Conservation (phyloP, 2,329 filamentous ascomycete genomes). For the Nakataea oryzae region DNA sequence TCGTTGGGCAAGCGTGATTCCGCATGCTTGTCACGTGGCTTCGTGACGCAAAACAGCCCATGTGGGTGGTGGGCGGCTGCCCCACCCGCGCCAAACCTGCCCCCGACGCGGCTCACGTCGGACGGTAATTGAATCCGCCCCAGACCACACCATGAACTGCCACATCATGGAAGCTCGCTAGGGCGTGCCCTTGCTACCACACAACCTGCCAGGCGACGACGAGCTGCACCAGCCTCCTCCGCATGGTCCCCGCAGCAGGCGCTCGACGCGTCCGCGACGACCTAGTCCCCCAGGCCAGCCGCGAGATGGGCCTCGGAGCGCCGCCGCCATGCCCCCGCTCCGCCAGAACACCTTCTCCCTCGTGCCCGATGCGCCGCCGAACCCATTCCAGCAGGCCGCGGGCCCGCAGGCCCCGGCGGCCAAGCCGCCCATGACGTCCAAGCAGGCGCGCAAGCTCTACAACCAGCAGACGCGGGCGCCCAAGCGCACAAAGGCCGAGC, state of each 20-base stretch:
- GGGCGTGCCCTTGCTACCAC: too few species aligned
- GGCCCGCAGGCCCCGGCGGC: conserved; percentile 9
- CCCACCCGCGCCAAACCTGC: not conserved
- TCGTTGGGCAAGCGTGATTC: not conserved
- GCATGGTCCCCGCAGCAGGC: not conserved
- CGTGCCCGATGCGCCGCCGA: conserved; percentile 19
- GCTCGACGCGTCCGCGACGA: not conserved
- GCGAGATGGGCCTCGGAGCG: not conserved
- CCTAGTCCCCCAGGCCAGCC: not conserved
- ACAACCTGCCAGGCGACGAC: not conserved
- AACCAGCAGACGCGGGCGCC: conserved; percentile 27
- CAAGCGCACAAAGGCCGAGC: conserved; percentile 21
- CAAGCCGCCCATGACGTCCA: conserved; percentile 35
- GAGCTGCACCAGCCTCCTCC: too few species aligned
- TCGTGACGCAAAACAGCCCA: not conserved
- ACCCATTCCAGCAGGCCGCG: conserved; percentile 7
- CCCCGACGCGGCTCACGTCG: not conserved
- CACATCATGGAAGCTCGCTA: too few species aligned
- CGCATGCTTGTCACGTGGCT: not conserved
- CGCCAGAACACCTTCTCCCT: conserved; percentile 22
- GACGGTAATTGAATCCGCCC: too few species aligned
- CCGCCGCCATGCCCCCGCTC: not conserved
- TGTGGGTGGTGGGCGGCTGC: not conserved
- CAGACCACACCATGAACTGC: too few species aligned
- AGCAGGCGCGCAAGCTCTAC: conserved; percentile 35